These are phyloP conservation scores for Melaleuca quinquenervia DNA, from an alignment of 345 rosid species.

Conservation along the genomic window DNA sequence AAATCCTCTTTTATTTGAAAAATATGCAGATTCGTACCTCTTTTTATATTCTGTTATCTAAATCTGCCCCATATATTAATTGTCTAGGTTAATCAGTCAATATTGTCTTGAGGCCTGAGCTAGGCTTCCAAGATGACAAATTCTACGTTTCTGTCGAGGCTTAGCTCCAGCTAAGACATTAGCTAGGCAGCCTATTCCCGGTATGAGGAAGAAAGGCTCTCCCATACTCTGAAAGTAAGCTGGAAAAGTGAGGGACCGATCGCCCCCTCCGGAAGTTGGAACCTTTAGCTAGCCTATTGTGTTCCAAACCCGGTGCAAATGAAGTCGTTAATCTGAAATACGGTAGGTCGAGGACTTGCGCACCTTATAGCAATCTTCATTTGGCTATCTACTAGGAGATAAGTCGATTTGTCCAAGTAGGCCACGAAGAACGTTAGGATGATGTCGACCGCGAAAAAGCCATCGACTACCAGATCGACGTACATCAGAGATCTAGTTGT, in stretches of 20 bases:
- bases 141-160: neutral
- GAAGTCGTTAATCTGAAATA: neutral
- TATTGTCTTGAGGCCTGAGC: neutral
- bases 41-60: neutral
- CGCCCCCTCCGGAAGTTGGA: neutral
- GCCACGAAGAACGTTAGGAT: conserved; percentile 82
- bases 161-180: neutral
- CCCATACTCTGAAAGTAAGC: neutral
- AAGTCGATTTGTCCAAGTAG: conserved; percentile 62
- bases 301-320: neutral
- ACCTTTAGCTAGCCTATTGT: neutral
- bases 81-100: neutral
- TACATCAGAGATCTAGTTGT: conserved; percentile 35
- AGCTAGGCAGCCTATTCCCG: neutral
- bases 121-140: neutral
- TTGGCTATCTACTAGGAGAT: conserved; percentile 77
- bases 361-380: conserved; percentile 58
- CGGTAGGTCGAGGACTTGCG: neutral
- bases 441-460: conserved; percentile 74
- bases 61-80: neutral
- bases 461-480: conserved; percentile 66
- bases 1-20: neutral
- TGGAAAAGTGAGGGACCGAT: neutral
- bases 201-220: neutral
- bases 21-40: neutral